Evolutionary conservation across 306 rosid genomes (phyloP).

Genomic region (Argentina anserina): DNA sequence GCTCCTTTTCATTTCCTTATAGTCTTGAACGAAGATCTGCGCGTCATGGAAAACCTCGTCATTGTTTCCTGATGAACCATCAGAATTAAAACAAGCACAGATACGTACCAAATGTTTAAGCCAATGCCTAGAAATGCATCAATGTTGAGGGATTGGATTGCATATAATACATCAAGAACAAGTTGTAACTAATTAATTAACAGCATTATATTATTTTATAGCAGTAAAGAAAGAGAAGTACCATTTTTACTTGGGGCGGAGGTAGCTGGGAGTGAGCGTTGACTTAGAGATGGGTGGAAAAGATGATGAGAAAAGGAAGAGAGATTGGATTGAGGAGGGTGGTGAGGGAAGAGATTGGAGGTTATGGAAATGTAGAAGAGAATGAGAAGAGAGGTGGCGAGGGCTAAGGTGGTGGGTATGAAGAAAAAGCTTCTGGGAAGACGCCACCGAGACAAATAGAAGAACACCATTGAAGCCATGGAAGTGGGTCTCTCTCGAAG

Average conservation of each 20-base stretch:
- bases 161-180: too few species aligned
- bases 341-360: constrained; percentile 39
- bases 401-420: constrained; percentile 53
- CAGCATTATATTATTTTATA: too few species aligned
- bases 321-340: constrained; percentile 19
- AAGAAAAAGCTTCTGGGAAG: constrained; percentile 33
- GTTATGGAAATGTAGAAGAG: constrained; percentile 50
- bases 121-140: neutral
- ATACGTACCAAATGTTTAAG: constrained; percentile 5
- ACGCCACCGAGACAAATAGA: constrained; percentile 26
- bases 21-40: constrained; percentile 61
- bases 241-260: neutral
- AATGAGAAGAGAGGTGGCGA: constrained; percentile 39
- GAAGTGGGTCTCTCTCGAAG: neutral
- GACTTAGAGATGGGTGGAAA: neutral
- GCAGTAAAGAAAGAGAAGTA: neutral
- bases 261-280: neutral
- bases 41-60: constrained; percentile 62
- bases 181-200: too few species aligned
- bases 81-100: constrained; percentile 12
- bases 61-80: constrained; percentile 47
- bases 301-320: constrained; percentile 4
- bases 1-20: constrained; percentile 67
- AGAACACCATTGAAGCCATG: constrained; percentile 24
- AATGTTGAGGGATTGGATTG: neutral